Base-by-base conservation (phyloP, 352 stramenopile species). In the Phytophthora cactorum region DNA sequence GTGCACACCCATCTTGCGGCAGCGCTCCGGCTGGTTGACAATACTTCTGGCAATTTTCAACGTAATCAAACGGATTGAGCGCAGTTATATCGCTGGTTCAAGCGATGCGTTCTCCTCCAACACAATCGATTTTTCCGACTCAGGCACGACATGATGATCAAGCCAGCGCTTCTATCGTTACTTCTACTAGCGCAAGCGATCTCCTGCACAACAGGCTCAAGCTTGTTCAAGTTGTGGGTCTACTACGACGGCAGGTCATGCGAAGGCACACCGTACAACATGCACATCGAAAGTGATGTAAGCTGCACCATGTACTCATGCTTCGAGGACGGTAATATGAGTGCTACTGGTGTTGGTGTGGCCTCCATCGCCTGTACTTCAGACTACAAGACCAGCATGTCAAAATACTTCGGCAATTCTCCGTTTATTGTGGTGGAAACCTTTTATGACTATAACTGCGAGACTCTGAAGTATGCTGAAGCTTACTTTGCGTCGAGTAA, bases 361-460 rank as follows among this genome's bases (percentile, higher is more conserved):
- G 51, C 29, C 2, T 62, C 55, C 2, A 57, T 70, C n/a, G 66
- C 70, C 28, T 74, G 66, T 27, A 70, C 66, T n/a, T 67, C 60
- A 7, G 54, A 74, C 39, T 74, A 74, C 55, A 57, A 67, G 25
- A 63, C 43, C 17, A 62, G 17, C n/a, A 63, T 66, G 49, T n/a
- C 25, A 4, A 50, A 53, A 5, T 31, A 27, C 1, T 74, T 74
- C 34, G 54, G 50, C 1, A 63, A 29, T 39, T 67, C 61, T 28
- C 66, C 66, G 6, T 75, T 53, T 11, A 71, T 75, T 49, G 4
- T 75, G 25, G 43, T 71, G 11, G 67, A 75, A 34, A 22, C n/a
- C 2, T 75, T 52, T 29, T 2, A 4, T 15, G 67, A 75, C 29
- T 52, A 22, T 3, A 5, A 49, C 1, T 75, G 67, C 45, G 4